Conservation (phyloP, 2,329 filamentous ascomycete species). For the Elsinoe arachidis region DNA sequence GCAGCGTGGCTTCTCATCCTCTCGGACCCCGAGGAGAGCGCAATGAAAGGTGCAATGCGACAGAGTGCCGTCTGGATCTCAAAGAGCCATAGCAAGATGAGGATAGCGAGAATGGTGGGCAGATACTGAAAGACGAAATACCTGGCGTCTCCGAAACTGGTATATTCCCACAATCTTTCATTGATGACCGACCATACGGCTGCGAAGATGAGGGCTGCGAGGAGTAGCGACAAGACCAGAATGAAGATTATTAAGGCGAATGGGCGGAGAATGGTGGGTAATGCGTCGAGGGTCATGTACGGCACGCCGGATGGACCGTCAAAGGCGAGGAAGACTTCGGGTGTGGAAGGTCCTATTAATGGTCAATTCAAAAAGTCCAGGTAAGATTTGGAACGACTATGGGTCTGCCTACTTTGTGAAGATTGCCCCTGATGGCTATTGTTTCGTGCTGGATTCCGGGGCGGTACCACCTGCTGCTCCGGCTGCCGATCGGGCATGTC, state of each 20-base stretch:
- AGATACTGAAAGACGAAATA: constrained; percentile 85
- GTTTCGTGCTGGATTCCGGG: constrained; percentile 2
- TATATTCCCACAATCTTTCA: constrained; percentile 60
- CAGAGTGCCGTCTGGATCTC: constrained; percentile 65
- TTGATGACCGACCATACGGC: constrained; percentile 58
- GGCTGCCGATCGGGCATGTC: background rate
- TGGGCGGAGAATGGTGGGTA: constrained; percentile 62
- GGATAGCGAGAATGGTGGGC: constrained; percentile 64
- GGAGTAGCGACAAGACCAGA: constrained; percentile 58
- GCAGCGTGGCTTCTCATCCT: constrained; percentile 55
- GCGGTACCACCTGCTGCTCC: background rate
- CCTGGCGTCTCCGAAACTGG: constrained; percentile 57
- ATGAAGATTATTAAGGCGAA: constrained; percentile 54
- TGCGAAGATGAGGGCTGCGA: constrained; percentile 61
- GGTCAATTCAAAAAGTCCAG: constrained; percentile 12
- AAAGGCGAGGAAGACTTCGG: constrained; percentile 28
- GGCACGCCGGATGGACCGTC: constrained; percentile 21
- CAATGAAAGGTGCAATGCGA: constrained; percentile 66
- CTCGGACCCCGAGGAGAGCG: constrained; percentile 60
- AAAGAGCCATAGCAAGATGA: constrained; percentile 69
- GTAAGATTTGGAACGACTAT: constrained; percentile 3
- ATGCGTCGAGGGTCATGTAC: constrained; percentile 49
- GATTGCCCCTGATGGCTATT: background rate
- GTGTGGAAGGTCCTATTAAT: constrained; percentile 2
- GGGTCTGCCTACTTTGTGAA: constrained; percentile 12